A percentile compares a stretch with the other conserved stretches of the same genome.
These are phyloP conservation scores for Scheffersomyces lignicola DNA, from an alignment of 1,139 yeast species.

Conservation along the genomic window DNA sequence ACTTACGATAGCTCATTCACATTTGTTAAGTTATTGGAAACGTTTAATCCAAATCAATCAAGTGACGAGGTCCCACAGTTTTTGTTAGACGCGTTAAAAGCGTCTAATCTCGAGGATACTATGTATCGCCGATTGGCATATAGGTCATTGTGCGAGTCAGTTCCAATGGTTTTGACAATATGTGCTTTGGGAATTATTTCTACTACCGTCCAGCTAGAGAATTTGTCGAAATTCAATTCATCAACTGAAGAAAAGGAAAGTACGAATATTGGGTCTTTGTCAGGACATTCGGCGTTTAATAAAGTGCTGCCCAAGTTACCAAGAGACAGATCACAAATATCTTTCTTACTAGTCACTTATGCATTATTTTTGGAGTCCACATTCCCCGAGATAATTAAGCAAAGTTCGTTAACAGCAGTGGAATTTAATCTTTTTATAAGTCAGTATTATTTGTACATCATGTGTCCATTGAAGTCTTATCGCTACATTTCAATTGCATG, in stretches of 20 bases:
- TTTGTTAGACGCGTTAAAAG: slow-evolving; percentile 14
- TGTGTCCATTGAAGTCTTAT: slow-evolving; percentile 43
- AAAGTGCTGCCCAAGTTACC: slow-evolving; percentile 17
- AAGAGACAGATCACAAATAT: slow-evolving; percentile 22
- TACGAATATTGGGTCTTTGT: slow-evolving; percentile 19
- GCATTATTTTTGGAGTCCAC: slow-evolving; percentile 22
- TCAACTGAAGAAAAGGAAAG: slow-evolving; percentile 31
- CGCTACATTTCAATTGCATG: slow-evolving; percentile 31
- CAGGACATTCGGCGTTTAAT: slow-evolving; percentile 8
- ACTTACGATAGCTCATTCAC: slow-evolving; percentile 21
- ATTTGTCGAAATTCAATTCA: slow-evolving; percentile 26
- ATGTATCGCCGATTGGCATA: slow-evolving; percentile 22
- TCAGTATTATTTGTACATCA: slow-evolving; percentile 35
- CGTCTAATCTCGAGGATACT: slow-evolving; percentile 18
- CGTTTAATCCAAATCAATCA: slow-evolving; percentile 11
- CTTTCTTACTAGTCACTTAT: slow-evolving; percentile 24
- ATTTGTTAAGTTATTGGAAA: slow-evolving; percentile 23
- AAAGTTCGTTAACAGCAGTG: slow-evolving; percentile 23
- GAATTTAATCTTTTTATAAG: slow-evolving; percentile 33
- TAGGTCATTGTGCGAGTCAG: slow-evolving; percentile 21
- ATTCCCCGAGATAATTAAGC: slow-evolving; percentile 23
- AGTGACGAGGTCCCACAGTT: slow-evolving; percentile 14
- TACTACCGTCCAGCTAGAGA: slow-evolving; percentile 35
- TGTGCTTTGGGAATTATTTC: slow-evolving; percentile 38
- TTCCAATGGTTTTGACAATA: slow-evolving; percentile 30